Evolutionary conservation across 768 basidiomycete species (phyloP), one percentile per base, ranked within the genome.

Genomic region (Trametes cingulata): DNA sequence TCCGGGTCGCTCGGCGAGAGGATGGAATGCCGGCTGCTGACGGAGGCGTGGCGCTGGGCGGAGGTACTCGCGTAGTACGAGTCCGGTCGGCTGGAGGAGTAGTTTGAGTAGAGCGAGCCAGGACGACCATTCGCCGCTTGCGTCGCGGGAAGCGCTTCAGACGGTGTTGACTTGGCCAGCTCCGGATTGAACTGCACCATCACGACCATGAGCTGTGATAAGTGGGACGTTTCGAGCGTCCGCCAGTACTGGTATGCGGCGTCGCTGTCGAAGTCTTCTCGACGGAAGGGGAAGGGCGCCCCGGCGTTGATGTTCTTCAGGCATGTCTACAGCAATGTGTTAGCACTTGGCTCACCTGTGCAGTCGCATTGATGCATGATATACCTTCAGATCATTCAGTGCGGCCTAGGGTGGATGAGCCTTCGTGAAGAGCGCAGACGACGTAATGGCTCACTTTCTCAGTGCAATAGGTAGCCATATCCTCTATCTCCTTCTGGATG

Each of bases 221-320:
- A 78, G 61, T 89, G 85, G 0, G 90, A 82, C 0, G 91, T 88
- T 76, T 98, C 96, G 17, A 85, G 73, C 1, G 86, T 83, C 49
- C 85, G 82, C 92, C 94, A 98, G 35, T 90, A 81, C 33, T 85
- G 82, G 85, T 90, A 98, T 0, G 91, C 91, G 2, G 85, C 83
- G 6, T 93, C 90, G 54, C 73, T 87, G 35, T 86, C 83, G 69
- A 98, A 98, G 71, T 98, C 95, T 62, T 92, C 88, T 64, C 90
- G 81, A 51, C 88, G 83, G 19, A 91, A 93, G 1, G 95, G 94
- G 69, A 95, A 95, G 1, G 89, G 76, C 13, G 82, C 80, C 24
- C 92, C 90, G 14, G 90, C 87, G 54, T 89, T 91, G 69, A 98
- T 90, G 64, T 93, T 91, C 77, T 96, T 96, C 54, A 98, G 77